Percentiles rank a stretch among this genome's conserved stretches.
phyloP scores from a whole-genome alignment of 2,329 filamentous ascomycete genomes.

The Paecilomyces fulvus region DNA sequence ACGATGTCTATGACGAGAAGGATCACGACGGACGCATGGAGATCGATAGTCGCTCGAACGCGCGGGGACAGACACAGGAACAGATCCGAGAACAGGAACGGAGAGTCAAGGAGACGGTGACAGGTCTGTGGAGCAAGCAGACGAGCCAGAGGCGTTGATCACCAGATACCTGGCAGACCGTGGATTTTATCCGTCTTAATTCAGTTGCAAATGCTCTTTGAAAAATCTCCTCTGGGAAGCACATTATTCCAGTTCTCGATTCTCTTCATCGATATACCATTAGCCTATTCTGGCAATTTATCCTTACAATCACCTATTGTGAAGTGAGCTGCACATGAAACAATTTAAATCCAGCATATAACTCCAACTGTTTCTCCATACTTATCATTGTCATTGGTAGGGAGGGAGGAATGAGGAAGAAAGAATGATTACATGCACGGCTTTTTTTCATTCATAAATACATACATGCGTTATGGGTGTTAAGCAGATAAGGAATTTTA shows the following conservation, averaged over 20 bases:
- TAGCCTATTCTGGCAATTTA: not conserved
- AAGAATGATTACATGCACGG: not conserved
- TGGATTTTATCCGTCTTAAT: too few relatives aligned
- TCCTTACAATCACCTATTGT: not conserved
- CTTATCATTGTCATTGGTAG: not conserved
- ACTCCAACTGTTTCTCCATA: not conserved
- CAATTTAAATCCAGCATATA: not conserved
- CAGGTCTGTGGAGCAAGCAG: conserved; percentile 45
- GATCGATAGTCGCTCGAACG: conserved; percentile 52
- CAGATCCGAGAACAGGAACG: conserved; percentile 55
- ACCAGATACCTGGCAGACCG: not conserved
- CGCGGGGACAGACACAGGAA: conserved; percentile 52
- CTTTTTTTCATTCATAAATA: not conserved
- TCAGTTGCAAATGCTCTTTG: too few relatives aligned
- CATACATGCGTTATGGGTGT: not conserved
- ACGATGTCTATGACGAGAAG: conserved; percentile 32
- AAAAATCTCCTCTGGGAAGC: too few relatives aligned
- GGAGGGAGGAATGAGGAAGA: conserved; percentile 6
- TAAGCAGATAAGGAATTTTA: not conserved
- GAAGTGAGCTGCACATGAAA: not conserved
- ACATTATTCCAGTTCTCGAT: too few relatives aligned
- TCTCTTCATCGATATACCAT: too few relatives aligned
- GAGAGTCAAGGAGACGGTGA: conserved; percentile 50
- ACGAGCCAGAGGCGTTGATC: not conserved
- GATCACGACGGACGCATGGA: conserved; percentile 35